Evolutionary conservation across 371 early-diverging fungal genomes (phyloP).

Genomic region (Furculomyces boomerangus): DNA sequence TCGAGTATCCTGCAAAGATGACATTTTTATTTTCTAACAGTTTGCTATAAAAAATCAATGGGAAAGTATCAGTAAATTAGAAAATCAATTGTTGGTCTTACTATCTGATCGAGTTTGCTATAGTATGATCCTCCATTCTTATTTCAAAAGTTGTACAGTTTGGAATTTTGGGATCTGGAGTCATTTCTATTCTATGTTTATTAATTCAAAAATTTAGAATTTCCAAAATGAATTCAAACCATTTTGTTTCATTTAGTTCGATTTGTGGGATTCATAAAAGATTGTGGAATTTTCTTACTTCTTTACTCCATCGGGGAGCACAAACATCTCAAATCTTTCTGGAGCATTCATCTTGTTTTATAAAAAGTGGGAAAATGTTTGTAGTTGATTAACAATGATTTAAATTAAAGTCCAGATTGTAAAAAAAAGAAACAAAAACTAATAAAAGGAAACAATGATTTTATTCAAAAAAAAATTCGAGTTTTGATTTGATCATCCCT

Average conservation of each 20-base stretch:
- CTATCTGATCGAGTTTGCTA: constrained; percentile 84
- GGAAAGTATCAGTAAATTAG: neutral
- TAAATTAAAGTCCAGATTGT: too few species aligned
- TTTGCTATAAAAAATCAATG: constrained; percentile 32
- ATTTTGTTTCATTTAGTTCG: neutral
- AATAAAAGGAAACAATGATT: too few species aligned
- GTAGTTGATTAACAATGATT: too few species aligned
- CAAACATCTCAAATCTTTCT: constrained; percentile 74
- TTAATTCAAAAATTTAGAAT: neutral
- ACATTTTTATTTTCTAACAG: constrained; percentile 82
- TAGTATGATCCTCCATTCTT: constrained; percentile 92
- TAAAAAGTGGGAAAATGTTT: too few species aligned
- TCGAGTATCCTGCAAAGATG: constrained; percentile 91
- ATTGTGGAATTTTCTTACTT: constrained; percentile 33
- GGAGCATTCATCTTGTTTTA: constrained; percentile 64
- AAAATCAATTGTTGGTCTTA: constrained; percentile 22
- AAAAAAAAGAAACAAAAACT: too few species aligned
- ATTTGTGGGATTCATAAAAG: neutral
- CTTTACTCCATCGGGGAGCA: constrained; percentile 71
- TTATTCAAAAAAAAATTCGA: too few species aligned
- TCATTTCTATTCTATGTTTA: constrained; percentile 50
- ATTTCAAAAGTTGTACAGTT: constrained; percentile 88
- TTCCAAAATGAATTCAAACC: neutral
- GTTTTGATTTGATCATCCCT: too few species aligned
- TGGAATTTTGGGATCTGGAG: constrained; percentile 77